Evolutionary conservation across 371 early-diverging fungal genomes (phyloP).

Genomic region (Batkoa obscura): DNA sequence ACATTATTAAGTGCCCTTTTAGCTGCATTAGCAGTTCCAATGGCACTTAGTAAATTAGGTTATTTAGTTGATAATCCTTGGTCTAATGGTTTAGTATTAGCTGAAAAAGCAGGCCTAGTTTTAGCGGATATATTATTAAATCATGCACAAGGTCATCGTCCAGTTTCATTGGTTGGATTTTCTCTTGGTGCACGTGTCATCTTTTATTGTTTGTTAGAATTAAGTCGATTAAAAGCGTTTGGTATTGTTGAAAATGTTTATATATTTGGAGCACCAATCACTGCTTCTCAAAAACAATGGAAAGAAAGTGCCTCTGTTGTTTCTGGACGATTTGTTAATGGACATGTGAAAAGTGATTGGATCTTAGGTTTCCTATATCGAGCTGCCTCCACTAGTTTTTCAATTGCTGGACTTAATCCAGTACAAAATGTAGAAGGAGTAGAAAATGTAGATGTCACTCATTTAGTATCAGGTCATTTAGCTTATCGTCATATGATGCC

Average conservation of each 20-base stretch:
- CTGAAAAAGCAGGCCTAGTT: conserved; percentile 64
- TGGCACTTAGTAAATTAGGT: conserved; percentile 72
- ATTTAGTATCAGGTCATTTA: conserved; percentile 65
- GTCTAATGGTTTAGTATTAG: conserved; percentile 75
- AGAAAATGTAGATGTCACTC: conserved; percentile 62
- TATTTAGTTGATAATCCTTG: conserved; percentile 93
- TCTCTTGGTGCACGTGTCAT: conserved; percentile 87
- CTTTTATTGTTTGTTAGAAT: conserved; percentile 70
- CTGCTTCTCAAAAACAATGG: conserved; percentile 60
- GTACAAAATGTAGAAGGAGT: conserved; percentile 72
- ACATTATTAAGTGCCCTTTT: conserved; percentile 67
- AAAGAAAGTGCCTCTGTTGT: conserved; percentile 56
- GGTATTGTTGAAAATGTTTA: conserved; percentile 80
- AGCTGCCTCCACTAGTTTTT: conserved; percentile 17
- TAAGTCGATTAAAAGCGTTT: conserved; percentile 55
- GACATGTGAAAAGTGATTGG: conserved; percentile 78
- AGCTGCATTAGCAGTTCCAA: conserved; percentile 70
- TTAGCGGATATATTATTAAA: conserved; percentile 53
- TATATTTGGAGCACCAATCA: conserved; percentile 71
- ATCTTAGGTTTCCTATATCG: conserved; percentile 81
- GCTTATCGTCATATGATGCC: conserved; percentile 73
- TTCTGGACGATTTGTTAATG: conserved; percentile 77
- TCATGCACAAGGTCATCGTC: conserved; percentile 71
- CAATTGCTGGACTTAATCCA: conserved; percentile 45
- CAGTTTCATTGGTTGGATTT: conserved; percentile 84